A percentile compares a stretch with the other conserved stretches of the same genome.
These are phyloP conservation scores for Tricholoma furcatifolium DNA, from an alignment of 768 basidiomycete genomes.

Conservation along the genomic window DNA sequence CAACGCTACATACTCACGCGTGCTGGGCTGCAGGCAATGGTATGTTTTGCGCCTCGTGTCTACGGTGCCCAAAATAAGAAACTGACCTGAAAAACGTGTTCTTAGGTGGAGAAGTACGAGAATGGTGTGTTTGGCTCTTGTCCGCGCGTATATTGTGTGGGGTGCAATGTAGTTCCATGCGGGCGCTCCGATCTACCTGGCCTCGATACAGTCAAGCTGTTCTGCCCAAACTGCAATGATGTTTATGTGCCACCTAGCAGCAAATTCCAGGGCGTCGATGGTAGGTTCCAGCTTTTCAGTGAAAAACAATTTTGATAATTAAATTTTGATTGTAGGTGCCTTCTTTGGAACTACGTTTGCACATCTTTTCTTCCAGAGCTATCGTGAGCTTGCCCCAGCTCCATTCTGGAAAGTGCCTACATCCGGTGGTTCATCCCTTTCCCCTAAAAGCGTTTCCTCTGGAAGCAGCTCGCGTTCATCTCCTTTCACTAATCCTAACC, in stretches of 20 bases:
- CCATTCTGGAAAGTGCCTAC: constrained; percentile 84
- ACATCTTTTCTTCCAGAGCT: constrained; percentile 97
- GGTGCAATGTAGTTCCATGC: constrained; percentile 88
- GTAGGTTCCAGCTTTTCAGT: constrained; percentile 43
- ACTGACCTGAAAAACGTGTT: constrained; percentile 12
- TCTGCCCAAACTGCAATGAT: constrained; percentile 97
- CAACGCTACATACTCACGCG: constrained; percentile 97
- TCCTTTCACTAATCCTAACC: constrained; percentile 85
- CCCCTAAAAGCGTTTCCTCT: constrained; percentile 51
- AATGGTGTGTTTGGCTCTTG: constrained; percentile 87
- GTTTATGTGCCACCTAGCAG: constrained; percentile 95
- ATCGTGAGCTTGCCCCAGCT: constrained; percentile 91
- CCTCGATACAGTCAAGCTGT: constrained; percentile 95
- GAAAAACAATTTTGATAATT: constrained; percentile 7
- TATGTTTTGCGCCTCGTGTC: constrained; percentile 33
- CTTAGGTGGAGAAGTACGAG: constrained; percentile 94
- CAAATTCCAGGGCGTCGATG: constrained; percentile 94
- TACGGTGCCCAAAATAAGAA: constrained; percentile 6
- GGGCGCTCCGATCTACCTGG: constrained; percentile 96
- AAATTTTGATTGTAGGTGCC: constrained; percentile 57
- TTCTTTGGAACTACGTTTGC: constrained; percentile 99
- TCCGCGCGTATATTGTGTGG: constrained; percentile 92
- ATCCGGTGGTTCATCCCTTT: constrained; percentile 55
- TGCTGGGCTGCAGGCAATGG: constrained; percentile 93
- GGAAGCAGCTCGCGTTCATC: constrained; percentile 47